Conservation (phyloP, 2,329 filamentous ascomycete species). For the Curvularia sp. region DNA sequence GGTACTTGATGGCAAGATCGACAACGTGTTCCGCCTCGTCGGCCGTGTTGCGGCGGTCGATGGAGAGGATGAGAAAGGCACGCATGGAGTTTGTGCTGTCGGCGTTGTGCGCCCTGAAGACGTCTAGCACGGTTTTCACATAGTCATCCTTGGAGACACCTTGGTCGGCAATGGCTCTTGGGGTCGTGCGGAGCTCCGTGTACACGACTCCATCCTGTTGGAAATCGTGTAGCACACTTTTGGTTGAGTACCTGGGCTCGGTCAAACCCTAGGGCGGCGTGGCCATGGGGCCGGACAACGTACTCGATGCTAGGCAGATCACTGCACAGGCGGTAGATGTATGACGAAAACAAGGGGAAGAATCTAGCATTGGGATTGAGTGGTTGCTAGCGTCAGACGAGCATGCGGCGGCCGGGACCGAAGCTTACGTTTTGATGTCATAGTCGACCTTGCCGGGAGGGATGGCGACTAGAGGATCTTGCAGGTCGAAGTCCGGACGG, state of each 20-base stretch:
- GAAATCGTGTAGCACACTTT: constrained; percentile 65
- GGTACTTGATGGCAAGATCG: constrained; percentile 65
- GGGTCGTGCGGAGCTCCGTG: constrained; percentile 81
- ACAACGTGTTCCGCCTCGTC: constrained; percentile 69
- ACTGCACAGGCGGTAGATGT: constrained; percentile 78
- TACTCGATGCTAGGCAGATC: constrained; percentile 66
- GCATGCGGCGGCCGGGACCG: constrained; percentile 13
- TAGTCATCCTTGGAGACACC: constrained; percentile 69
- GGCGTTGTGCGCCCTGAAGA: constrained; percentile 63
- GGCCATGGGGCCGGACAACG: constrained; percentile 59
- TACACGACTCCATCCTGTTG: constrained; percentile 75
- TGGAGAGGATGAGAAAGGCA: constrained; percentile 72
- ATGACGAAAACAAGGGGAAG: constrained; percentile 78
- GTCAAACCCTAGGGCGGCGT: constrained; percentile 18
- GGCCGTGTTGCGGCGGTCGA: constrained; percentile 70
- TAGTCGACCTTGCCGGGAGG: constrained; percentile 74
- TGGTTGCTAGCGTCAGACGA: constrained; percentile 4
- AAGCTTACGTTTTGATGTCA: constrained; percentile 68
- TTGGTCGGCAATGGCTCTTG: constrained; percentile 64
- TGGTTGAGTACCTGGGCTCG: constrained; percentile 62
- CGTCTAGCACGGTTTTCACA: constrained; percentile 68
- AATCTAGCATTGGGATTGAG: constrained; percentile 58
- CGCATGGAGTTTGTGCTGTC: constrained; percentile 56
- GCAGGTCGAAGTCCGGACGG: constrained; percentile 61
- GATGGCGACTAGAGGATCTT: constrained; percentile 74